phyloP scores from a whole-genome alignment of 1,284 basidiomycete genomes.

The Ceratobasidium sp. region DNA sequence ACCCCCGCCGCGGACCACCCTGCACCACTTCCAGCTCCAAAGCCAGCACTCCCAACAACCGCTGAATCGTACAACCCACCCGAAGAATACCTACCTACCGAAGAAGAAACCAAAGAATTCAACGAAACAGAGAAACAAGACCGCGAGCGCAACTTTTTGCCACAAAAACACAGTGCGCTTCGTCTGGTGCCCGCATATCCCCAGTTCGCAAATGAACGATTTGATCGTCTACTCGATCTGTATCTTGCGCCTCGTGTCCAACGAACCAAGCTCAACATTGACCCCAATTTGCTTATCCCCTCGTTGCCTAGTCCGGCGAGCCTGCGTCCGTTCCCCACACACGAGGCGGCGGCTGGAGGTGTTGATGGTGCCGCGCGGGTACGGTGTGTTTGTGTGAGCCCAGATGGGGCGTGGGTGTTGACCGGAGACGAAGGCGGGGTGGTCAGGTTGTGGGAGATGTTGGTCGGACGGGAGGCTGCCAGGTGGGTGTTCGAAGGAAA shows the following conservation, averaged over 20 bases:
- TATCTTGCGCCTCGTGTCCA: constrained; percentile 96
- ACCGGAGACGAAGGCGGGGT: constrained; percentile 92
- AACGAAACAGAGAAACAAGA: constrained; percentile 88
- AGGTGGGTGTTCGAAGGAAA: constrained; percentile 85
- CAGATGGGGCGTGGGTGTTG: constrained; percentile 89
- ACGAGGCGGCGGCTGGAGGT: constrained; percentile 73
- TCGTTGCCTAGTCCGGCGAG: constrained; percentile 95
- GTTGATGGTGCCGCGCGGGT: constrained; percentile 72
- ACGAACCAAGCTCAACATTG: constrained; percentile 85
- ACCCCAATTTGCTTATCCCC: constrained; percentile 90
- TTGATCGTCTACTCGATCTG: constrained; percentile 93
- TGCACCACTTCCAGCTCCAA: constrained; percentile 92
- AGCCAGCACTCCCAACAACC: constrained; percentile 87
- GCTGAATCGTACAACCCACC: constrained; percentile 99
- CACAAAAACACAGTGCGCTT: constrained; percentile 84
- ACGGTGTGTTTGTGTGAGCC: constrained; percentile 81
- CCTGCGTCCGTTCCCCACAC: constrained; percentile 93
- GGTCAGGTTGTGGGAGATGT: constrained; percentile 93
- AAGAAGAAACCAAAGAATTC: constrained; percentile 85
- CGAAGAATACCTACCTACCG: constrained; percentile 94
- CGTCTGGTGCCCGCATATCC: constrained; percentile 93
- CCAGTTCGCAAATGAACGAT: constrained; percentile 92
- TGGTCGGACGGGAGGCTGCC: constrained; percentile 88
- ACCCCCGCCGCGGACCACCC: constrained; percentile 66
- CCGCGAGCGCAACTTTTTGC: constrained; percentile 88